phyloP scores from a whole-genome alignment of 805 yeast species.

The Zygoascus biomembranicola region DNA sequence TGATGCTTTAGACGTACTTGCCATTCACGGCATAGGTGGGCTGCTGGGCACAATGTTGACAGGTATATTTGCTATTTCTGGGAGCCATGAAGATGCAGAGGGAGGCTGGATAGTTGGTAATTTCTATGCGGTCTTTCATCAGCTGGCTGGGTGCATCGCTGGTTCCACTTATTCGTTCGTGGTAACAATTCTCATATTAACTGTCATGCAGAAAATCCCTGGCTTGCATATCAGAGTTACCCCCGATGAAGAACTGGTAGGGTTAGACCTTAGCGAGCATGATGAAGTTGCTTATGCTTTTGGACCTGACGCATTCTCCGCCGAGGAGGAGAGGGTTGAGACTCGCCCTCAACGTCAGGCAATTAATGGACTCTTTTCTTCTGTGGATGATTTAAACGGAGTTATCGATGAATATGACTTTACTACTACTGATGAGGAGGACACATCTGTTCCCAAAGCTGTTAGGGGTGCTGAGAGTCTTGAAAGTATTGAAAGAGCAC shows the following conservation, averaged over 20 bases:
- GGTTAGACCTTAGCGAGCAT: conserved; percentile 83
- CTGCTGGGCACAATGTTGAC: conserved; percentile 72
- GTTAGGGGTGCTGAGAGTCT: not conserved
- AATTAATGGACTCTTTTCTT: not conserved
- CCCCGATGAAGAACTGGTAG: conserved; percentile 80
- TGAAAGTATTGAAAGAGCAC: not conserved
- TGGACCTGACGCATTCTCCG: conserved; percentile 1
- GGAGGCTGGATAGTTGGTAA: conserved; percentile 90
- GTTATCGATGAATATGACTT: not conserved
- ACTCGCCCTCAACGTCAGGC: not conserved
- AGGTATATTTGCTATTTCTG: conserved; percentile 83
- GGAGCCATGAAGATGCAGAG: conserved; percentile 43
- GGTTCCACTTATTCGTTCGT: conserved; percentile 68
- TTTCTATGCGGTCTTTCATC: conserved; percentile 78
- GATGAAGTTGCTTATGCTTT: conserved; percentile 71
- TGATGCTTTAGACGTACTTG: conserved; percentile 92
- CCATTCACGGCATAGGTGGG: conserved; percentile 89
- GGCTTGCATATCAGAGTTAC: conserved; percentile 72
- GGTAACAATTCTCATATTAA: conserved; percentile 61
- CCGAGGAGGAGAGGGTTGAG: not conserved
- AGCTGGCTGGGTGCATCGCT: conserved; percentile 69
- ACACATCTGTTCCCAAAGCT: not conserved
- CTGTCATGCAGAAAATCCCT: conserved; percentile 66
- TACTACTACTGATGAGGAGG: not conserved
- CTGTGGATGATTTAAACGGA: conserved; percentile 4